Conservation (phyloP, 306 rosid species). For the Vigna nakashimae region DNA sequence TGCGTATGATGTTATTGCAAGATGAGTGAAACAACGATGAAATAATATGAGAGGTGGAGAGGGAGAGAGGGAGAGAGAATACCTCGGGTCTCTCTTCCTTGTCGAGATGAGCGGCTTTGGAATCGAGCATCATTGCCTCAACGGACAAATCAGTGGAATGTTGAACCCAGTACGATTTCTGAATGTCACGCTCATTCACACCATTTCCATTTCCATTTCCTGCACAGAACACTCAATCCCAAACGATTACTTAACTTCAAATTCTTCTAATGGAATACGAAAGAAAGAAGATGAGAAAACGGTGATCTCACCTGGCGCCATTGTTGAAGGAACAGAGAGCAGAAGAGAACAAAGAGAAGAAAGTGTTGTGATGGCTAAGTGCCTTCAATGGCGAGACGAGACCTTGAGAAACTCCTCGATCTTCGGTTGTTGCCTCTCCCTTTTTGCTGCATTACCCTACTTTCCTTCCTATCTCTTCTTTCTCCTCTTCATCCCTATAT, state of each 20-base stretch:
- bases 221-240: not conserved
- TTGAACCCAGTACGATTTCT: constrained; percentile 83
- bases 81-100: constrained; percentile 97
- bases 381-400: constrained; percentile 84
- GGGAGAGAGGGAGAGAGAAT: not conserved
- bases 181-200: constrained; percentile 67
- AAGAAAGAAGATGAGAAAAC: not conserved
- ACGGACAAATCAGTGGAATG: constrained; percentile 74
- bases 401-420: constrained; percentile 90
- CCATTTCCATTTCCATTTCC: not conserved
- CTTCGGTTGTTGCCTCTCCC: constrained; percentile 72
- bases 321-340: not conserved
- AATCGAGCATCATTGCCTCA: constrained; percentile 96
- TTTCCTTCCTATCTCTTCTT: not conserved
- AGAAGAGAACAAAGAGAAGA: not conserved
- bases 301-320: constrained; percentile 44
- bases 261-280: not conserved
- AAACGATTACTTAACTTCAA: not conserved
- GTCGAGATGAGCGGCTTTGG: constrained; percentile 92
- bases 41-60: not conserved
- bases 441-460: constrained; percentile 69
- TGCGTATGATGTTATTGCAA: not conserved
- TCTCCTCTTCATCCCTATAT: not conserved
- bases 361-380: not conserved
- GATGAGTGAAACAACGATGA: not conserved